Conservation (phyloP, 1,139 yeast genomes). For the Magnusiomyces fungicola region DNA sequence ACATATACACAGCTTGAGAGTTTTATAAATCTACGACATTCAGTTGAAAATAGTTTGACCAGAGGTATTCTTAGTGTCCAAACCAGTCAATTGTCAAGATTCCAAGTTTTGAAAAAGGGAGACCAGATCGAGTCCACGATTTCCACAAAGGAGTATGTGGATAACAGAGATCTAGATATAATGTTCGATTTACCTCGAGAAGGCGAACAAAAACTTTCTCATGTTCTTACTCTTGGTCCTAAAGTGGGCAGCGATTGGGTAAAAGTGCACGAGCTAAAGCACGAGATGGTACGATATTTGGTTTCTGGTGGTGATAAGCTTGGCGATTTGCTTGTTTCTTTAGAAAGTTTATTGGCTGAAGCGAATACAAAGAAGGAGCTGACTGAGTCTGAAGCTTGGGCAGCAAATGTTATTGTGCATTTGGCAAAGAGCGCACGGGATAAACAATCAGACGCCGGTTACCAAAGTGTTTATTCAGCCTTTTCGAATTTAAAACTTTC, state of each 20-base stretch:
- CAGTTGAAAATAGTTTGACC: slow-evolving; percentile 24
- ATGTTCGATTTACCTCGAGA: slow-evolving; percentile 21
- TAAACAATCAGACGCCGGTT: slow-evolving; percentile 13
- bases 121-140: slow-evolving; percentile 11
- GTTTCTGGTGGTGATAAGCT: slow-evolving; percentile 17
- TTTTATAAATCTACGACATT: slow-evolving; percentile 39
- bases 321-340: slow-evolving; percentile 10
- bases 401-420: slow-evolving; percentile 21
- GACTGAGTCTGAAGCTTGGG: slow-evolving; percentile 35
- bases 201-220: slow-evolving; percentile 12
- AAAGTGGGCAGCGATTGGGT: slow-evolving; percentile 23
- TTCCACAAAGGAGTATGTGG: slow-evolving; percentile 16
- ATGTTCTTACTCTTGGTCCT: slow-evolving; percentile 21
- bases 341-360: not conserved
- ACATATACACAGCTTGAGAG: slow-evolving; percentile 58
- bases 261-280: slow-evolving; percentile 19
- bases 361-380: slow-evolving; percentile 16
- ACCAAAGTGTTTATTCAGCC: slow-evolving; percentile 14
- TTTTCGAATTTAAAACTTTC: slow-evolving; percentile 8
- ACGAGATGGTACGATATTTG: slow-evolving; percentile 22
- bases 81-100: slow-evolving; percentile 7
- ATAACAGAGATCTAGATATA: slow-evolving; percentile 28
- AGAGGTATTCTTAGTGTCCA: slow-evolving; percentile 18
- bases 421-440: slow-evolving; percentile 19
- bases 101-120: slow-evolving; percentile 17